These are phyloP conservation scores for Solanum appendiculatum DNA, from an alignment of 257 asterid genomes.

Conservation along the genomic window DNA sequence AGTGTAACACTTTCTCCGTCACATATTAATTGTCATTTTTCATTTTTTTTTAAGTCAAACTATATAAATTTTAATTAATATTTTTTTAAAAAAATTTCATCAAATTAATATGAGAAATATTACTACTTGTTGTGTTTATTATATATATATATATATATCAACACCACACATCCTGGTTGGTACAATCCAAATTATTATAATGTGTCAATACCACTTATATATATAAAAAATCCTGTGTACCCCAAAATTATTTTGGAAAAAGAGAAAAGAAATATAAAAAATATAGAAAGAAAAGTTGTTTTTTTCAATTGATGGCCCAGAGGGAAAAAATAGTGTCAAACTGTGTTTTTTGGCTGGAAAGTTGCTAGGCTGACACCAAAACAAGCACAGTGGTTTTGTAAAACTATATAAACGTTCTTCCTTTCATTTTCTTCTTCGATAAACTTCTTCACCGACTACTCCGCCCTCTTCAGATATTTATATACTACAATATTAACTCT, in stretches of 20 bases:
- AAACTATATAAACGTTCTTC: neutral
- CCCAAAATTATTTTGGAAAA: neutral
- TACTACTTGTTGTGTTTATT: too few relatives aligned
- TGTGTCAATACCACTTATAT: neutral
- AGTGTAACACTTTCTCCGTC: too few relatives aligned
- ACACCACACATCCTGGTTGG: too few relatives aligned
- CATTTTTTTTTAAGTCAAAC: too few relatives aligned
- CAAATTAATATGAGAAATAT: too few relatives aligned
- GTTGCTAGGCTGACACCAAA: neutral
- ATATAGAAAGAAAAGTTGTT: neutral
- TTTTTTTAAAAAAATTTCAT: too few relatives aligned
- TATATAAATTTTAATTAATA: too few relatives aligned
- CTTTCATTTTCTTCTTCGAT: neutral
- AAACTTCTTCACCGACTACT: neutral
- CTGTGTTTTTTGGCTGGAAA: conserved; percentile 5
- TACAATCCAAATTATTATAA: too few relatives aligned
- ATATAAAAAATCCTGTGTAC: neutral
- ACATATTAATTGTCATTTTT: neutral
- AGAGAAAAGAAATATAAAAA: neutral
- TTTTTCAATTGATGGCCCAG: neutral
- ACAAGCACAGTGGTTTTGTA: neutral
- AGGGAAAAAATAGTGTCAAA: neutral
- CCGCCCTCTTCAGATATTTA: neutral
- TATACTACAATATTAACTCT: neutral
- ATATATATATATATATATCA: too few relatives aligned